phyloP scores from a whole-genome alignment of 495 filamentous ascomycete species.

The Xylaria venustula region DNA sequence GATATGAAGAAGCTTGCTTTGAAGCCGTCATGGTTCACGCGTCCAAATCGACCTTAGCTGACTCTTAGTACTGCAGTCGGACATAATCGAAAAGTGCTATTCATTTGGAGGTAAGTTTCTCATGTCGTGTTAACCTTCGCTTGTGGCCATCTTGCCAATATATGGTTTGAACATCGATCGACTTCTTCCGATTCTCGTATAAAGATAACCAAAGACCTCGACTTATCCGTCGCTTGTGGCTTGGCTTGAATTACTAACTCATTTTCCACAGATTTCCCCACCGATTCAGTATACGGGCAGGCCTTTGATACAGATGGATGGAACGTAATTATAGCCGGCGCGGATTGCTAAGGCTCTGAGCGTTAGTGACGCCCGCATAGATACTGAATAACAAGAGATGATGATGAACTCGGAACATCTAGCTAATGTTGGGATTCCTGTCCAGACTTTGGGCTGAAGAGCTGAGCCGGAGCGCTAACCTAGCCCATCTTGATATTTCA shows the following conservation, averaged over 20 bases:
- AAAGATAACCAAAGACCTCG: too few species aligned
- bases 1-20: too few species aligned
- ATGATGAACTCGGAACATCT: too few species aligned
- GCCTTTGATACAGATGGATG: slow-evolving; percentile 5
- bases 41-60: background rate
- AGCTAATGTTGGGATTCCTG: too few species aligned
- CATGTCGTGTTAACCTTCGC: background rate
- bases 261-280: slow-evolving; percentile 3
- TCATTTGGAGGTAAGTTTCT: slow-evolving; percentile 1
- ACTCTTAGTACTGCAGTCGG: background rate
- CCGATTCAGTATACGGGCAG: slow-evolving; percentile 10
- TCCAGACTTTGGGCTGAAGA: too few species aligned
- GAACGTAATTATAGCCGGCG: slow-evolving; percentile 7
- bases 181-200: background rate
- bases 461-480: too few species aligned
- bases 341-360: slow-evolving; percentile 5
- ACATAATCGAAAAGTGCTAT: slow-evolving; percentile 13
- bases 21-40: too few species aligned
- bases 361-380: too few species aligned
- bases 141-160: background rate
- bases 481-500: too few species aligned
- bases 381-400: too few species aligned
- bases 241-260: background rate
- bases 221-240: background rate
- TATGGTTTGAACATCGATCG: background rate